These are phyloP conservation scores for Rhododendron ferrugineum DNA, from an alignment of 148 eudicot species.

Conservation along the genomic window DNA sequence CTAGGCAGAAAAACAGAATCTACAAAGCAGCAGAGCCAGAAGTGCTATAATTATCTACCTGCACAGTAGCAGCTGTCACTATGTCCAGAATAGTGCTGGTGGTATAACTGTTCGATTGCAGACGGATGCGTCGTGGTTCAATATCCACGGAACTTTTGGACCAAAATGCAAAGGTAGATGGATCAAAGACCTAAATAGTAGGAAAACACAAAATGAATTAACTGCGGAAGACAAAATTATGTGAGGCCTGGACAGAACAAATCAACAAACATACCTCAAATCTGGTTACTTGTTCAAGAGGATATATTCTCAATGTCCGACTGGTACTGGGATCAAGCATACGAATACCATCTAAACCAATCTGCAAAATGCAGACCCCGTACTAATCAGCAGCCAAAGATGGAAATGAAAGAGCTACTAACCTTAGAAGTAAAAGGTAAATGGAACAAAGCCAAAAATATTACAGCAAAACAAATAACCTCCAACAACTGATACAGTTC, in stretches of 20 bases:
- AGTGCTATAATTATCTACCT: conserved; percentile 38
- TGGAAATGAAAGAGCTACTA: neutral
- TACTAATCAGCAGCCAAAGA: neutral
- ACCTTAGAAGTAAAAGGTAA: neutral
- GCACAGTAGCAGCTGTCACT: conserved; percentile 83
- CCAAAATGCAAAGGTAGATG: conserved; percentile 79
- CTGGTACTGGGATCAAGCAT: conserved; percentile 86
- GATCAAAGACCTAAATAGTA: conserved; percentile 42
- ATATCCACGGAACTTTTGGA: conserved; percentile 81
- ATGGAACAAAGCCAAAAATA: neutral
- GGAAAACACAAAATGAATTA: conserved; percentile 2
- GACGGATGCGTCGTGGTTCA: conserved; percentile 84
- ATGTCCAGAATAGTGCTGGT: conserved; percentile 77
- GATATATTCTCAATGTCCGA: conserved; percentile 79
- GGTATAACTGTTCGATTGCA: conserved; percentile 85
- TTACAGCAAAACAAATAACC: neutral
- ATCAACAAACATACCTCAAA: conserved; percentile 52
- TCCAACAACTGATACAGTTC: neutral
- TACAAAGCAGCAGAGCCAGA: neutral
- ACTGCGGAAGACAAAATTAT: neutral
- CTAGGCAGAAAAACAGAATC: neutral
- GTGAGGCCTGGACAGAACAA: neutral
- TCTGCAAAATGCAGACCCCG: conserved; percentile 35
- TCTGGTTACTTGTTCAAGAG: conserved; percentile 74
- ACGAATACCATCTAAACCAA: conserved; percentile 94